A percentile compares a stretch with the other conserved stretches of the same genome.
phyloP scores from a whole-genome alignment of 1,139 yeast species.

The Pichia sp. region DNA sequence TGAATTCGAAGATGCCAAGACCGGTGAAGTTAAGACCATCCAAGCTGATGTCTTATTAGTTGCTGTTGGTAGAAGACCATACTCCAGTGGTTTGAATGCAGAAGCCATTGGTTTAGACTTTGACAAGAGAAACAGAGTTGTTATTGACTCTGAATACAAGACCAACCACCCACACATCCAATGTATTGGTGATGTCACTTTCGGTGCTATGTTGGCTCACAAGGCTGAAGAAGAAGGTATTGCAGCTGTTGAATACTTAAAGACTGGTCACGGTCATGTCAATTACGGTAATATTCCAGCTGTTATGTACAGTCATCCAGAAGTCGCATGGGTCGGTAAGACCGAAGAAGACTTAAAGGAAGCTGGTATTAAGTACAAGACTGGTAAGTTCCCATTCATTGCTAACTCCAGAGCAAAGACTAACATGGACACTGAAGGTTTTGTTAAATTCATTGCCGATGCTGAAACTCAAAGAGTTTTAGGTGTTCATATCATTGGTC shows the following conservation, averaged over 20 bases:
- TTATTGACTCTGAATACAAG: conserved; percentile 89
- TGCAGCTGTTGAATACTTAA: conserved; percentile 94
- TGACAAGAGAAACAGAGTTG: conserved; percentile 87
- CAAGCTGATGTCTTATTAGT: conserved; percentile 92
- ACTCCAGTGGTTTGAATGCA: conserved; percentile 80
- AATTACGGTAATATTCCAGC: conserved; percentile 97
- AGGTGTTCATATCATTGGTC: conserved; percentile 96
- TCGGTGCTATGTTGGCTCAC: conserved; percentile 99
- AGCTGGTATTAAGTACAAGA: conserved; percentile 84
- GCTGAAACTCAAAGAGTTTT: conserved; percentile 94
- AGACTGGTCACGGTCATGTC: conserved; percentile 93
- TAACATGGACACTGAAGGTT: conserved; percentile 93
- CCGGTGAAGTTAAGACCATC: conserved; percentile 69
- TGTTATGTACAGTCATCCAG: conserved; percentile 98
- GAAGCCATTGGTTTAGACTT: conserved; percentile 85
- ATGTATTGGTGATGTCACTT: conserved; percentile 97
- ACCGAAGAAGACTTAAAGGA: conserved; percentile 93
- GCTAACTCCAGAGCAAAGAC: conserved; percentile 99
- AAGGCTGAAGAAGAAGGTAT: conserved; percentile 99
- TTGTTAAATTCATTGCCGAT: conserved; percentile 91
- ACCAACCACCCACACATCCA: conserved; percentile 91
- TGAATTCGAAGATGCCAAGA: conserved; percentile 84
- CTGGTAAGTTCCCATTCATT: conserved; percentile 96
- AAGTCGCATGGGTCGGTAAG: conserved; percentile 98
- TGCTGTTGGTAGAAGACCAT: conserved; percentile 99